Evolutionary conservation across 192 early-diverging fungal genomes (phyloP).

Genomic region (Kappamyces sp.): DNA sequence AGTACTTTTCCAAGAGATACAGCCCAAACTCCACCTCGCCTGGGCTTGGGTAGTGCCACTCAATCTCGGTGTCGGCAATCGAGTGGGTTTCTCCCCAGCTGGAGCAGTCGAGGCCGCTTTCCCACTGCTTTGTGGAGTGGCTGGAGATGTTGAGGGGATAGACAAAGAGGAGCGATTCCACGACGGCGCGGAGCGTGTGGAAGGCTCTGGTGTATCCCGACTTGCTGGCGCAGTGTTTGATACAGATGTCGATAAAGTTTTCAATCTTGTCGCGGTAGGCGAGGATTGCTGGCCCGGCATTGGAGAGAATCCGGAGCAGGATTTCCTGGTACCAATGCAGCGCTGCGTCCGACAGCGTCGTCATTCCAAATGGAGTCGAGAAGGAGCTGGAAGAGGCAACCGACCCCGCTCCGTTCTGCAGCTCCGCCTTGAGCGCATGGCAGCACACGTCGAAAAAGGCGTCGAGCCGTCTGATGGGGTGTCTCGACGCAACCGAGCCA

Average conservation of each 20-base stretch:
- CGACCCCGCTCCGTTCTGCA: slow-evolving; percentile 59
- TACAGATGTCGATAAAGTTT: slow-evolving; percentile 22
- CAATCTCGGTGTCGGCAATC: slow-evolving; percentile 46
- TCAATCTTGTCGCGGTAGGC: slow-evolving; percentile 45
- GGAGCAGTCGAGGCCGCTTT: slow-evolving; percentile 39
- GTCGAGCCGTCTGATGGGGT: slow-evolving; percentile 41
- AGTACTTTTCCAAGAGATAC: too few relatives aligned
- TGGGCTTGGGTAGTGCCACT: slow-evolving; percentile 74
- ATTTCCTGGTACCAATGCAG: slow-evolving; percentile 78
- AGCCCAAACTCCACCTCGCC: slow-evolving; percentile 53
- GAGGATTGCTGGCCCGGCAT: slow-evolving; percentile 44
- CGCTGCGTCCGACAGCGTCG: slow-evolving; percentile 52
- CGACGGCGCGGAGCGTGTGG: slow-evolving; percentile 45
- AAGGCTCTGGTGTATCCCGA: slow-evolving; percentile 68
- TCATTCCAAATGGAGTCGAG: slow-evolving; percentile 41
- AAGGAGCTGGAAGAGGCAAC: not conserved
- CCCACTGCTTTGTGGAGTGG: slow-evolving; percentile 47
- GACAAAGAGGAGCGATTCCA: slow-evolving; percentile 39
- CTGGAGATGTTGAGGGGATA: slow-evolving; percentile 58
- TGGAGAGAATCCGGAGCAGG: slow-evolving; percentile 44
- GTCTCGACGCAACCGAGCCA: slow-evolving; percentile 33
- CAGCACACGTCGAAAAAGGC: slow-evolving; percentile 55
- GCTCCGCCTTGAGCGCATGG: slow-evolving; percentile 51
- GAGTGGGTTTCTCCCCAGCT: slow-evolving; percentile 68
- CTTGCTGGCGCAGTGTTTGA: slow-evolving; percentile 47